Percentiles rank a stretch among this genome's conserved stretches.
phyloP scores from a whole-genome alignment of 352 stramenopile genomes.

The Pythium sp. region DNA sequence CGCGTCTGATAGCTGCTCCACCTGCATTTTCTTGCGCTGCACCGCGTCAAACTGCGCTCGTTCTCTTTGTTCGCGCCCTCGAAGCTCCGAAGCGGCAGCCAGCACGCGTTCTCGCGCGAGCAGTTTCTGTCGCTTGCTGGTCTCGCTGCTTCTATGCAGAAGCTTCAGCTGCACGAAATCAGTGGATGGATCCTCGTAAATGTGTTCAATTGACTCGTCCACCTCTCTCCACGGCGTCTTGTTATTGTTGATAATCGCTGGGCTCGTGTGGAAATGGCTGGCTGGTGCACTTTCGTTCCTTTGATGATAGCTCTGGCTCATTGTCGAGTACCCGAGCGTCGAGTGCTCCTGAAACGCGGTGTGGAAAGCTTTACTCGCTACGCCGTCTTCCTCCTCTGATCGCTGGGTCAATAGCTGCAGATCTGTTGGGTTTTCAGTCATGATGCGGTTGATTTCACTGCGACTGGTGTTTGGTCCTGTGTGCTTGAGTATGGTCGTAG shows the following conservation, averaged over 20 bases:
- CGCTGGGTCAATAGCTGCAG: conserved; percentile 9
- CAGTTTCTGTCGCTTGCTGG: conserved; percentile 37
- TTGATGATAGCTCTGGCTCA: neutral
- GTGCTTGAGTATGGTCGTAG: neutral
- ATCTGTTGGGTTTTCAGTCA: neutral
- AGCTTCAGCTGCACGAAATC: conserved; percentile 48
- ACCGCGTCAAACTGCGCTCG: conserved; percentile 24
- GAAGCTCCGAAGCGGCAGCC: conserved; percentile 38
- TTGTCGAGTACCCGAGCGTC: neutral
- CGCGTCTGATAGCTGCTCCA: conserved; percentile 45
- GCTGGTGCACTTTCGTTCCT: neutral
- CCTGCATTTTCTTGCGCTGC: conserved; percentile 37
- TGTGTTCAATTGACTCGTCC: conserved; percentile 52
- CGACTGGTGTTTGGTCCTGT: neutral
- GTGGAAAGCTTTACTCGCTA: conserved; percentile 7
- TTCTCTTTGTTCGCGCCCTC: conserved; percentile 28
- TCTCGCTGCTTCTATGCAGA: conserved; percentile 25
- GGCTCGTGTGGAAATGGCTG: neutral
- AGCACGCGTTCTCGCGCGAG: conserved; percentile 43
- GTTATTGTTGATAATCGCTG: neutral
- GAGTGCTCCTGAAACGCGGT: neutral
- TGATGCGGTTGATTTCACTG: neutral
- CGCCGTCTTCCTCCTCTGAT: neutral
- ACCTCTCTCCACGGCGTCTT: conserved; percentile 32
- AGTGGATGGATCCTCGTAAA: conserved; percentile 54